Conservation (phyloP, 257 asterid species). For the Nicotiana paniculata region DNA sequence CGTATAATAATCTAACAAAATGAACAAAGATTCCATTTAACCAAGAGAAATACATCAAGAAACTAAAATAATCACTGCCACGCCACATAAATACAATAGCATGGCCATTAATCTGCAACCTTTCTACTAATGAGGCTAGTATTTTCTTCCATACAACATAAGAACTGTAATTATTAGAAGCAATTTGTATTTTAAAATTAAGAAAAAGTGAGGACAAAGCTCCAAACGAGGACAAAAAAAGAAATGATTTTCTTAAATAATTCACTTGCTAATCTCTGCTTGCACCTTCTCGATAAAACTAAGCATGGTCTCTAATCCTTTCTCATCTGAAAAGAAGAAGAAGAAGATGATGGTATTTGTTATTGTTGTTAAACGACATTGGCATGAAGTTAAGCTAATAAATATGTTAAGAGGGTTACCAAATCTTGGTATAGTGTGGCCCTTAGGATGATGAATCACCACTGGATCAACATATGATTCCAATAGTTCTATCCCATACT, state of each 20-base stretch:
- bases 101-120: background rate
- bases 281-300: slow-evolving; percentile 4
- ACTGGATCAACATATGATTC: slow-evolving; percentile 16
- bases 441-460: slow-evolving; percentile 22
- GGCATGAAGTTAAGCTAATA: background rate
- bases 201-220: background rate
- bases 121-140: background rate
- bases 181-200: background rate
- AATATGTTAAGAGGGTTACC: background rate
- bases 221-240: background rate
- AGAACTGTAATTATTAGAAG: background rate
- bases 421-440: slow-evolving; percentile 18
- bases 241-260: background rate
- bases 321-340: slow-evolving; percentile 1
- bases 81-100: background rate
- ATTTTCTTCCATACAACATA: background rate
- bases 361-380: background rate
- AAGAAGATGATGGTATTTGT: background rate
- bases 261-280: background rate
- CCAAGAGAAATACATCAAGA: background rate
- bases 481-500: slow-evolving; percentile 8
- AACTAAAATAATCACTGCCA: background rate
- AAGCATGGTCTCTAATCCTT: slow-evolving; percentile 4
- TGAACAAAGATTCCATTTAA: too few species aligned
- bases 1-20: too few species aligned